A percentile compares a stretch with the other conserved stretches of the same genome.
phyloP scores from a whole-genome alignment of 73 alveolate species.

The Tetrahymena elliotti region DNA sequence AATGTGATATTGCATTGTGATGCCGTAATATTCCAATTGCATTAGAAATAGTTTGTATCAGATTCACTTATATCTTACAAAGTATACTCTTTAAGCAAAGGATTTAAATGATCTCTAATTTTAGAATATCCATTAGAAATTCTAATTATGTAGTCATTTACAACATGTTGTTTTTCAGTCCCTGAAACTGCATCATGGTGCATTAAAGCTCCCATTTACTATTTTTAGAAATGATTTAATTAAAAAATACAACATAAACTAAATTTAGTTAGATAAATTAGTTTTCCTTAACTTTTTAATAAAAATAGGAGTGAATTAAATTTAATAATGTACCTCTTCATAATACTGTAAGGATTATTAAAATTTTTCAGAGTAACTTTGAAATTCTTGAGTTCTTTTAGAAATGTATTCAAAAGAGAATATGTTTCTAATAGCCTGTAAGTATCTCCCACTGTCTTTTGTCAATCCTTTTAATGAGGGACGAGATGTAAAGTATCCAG shows the following conservation, averaged over 20 bases:
- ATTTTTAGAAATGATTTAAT: not conserved
- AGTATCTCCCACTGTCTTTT: conserved; percentile 47
- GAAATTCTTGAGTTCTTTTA: not conserved
- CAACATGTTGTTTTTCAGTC: conserved; percentile 69
- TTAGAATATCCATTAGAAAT: not conserved
- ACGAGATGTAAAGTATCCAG: conserved; percentile 90
- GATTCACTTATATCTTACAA: not conserved
- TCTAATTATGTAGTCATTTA: conserved; percentile 53
- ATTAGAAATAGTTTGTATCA: not conserved
- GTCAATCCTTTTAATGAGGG: conserved; percentile 68
- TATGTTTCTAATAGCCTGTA: conserved; percentile 4
- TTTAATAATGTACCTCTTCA: not conserved
- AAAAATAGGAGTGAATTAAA: too few species aligned
- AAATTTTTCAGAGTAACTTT: conserved; percentile 4
- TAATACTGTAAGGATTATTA: not conserved
- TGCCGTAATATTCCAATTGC: conserved; percentile 6
- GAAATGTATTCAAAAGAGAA: not conserved
- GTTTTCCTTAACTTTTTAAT: too few species aligned
- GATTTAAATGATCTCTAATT: not conserved
- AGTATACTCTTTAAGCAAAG: not conserved
- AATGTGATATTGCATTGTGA: not conserved
- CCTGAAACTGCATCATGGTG: conserved; percentile 91
- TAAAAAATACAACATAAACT: not conserved
- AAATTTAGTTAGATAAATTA: not conserved
- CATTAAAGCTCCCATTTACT: conserved; percentile 45